A percentile compares a stretch with the other conserved stretches of the same genome.
phyloP scores from a whole-genome alignment of 2,329 filamentous ascomycete genomes.

The Diaporthe sp. region DNA sequence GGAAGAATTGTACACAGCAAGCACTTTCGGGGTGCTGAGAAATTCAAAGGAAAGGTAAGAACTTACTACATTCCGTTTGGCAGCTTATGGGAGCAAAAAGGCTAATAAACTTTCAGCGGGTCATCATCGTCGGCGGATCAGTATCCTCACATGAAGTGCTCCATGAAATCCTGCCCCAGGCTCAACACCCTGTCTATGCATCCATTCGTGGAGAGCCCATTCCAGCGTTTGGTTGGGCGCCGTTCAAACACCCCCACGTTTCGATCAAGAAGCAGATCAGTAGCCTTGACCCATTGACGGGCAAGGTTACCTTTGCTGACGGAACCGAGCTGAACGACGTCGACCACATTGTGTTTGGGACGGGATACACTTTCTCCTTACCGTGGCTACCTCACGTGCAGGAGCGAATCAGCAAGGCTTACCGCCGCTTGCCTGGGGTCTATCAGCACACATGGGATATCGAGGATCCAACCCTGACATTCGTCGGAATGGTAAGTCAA shows the following conservation, averaged over 20 bases:
- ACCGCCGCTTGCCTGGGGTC: conserved; percentile 50
- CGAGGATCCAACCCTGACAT: conserved; percentile 50
- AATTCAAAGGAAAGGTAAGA: conserved; percentile 40
- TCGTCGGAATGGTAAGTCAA: conserved; percentile 51
- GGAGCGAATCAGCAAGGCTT: conserved; percentile 54
- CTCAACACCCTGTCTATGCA: conserved; percentile 60
- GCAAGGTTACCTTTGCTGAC: conserved; percentile 64
- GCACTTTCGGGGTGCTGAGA: conserved; percentile 50
- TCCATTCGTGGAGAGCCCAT: conserved; percentile 61
- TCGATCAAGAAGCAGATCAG: conserved; percentile 57
- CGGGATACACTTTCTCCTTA: conserved; percentile 70
- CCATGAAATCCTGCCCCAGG: conserved; percentile 61
- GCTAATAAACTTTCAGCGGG: conserved; percentile 50
- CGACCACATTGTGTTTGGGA: conserved; percentile 70
- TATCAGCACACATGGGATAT: conserved; percentile 53
- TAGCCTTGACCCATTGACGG: conserved; percentile 49
- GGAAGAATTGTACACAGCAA: conserved; percentile 55
- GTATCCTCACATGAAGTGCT: conserved; percentile 70
- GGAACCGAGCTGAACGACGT: conserved; percentile 61
- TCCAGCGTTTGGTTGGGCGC: conserved; percentile 66
- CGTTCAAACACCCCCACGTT: conserved; percentile 67
- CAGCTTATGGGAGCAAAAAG: too few relatives aligned
- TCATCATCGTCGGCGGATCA: conserved; percentile 69
- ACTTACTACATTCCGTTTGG: background rate
- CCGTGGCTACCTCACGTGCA: conserved; percentile 64